These are phyloP conservation scores for Penicillium paneum DNA, from an alignment of 2,329 filamentous ascomycete species.

Conservation along the genomic window DNA sequence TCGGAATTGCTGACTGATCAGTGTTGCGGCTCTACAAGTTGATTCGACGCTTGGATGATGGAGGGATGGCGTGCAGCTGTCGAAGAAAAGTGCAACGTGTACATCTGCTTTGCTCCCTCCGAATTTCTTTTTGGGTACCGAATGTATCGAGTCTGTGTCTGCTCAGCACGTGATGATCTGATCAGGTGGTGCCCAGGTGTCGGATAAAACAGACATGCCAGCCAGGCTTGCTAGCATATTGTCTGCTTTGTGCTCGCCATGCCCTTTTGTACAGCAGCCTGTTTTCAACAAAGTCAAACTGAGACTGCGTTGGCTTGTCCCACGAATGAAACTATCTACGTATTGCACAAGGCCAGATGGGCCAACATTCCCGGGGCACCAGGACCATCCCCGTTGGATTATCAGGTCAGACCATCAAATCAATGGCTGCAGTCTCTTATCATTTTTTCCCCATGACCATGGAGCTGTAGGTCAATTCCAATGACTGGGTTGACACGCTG, in stretches of 20 bases:
- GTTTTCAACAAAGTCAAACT: slow-evolving; percentile 11
- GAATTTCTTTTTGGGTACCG: not conserved
- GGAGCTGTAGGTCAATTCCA: not conserved
- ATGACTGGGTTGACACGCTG: not conserved
- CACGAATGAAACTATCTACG: slow-evolving; percentile 38
- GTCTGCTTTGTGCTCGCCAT: not conserved
- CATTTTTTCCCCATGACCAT: not conserved
- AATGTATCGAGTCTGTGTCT: not conserved
- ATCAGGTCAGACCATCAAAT: slow-evolving; percentile 5
- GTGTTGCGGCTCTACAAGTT: slow-evolving; percentile 21
- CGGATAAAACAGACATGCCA: not conserved
- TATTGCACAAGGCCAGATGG: slow-evolving; percentile 27
- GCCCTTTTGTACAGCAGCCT: slow-evolving; percentile 7
- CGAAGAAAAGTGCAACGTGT: slow-evolving; percentile 7
- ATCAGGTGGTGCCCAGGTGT: not conserved
- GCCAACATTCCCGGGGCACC: slow-evolving; percentile 10
- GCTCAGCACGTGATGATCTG: not conserved
- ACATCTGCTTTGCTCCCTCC: not conserved
- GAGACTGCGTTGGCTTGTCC: slow-evolving; percentile 10
- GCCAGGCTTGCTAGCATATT: not conserved
- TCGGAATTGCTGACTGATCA: slow-evolving; percentile 6
- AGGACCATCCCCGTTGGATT: not conserved
- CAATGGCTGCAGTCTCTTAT: not conserved
- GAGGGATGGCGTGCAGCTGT: not conserved
- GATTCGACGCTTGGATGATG: slow-evolving; percentile 12